Evolutionary conservation across 768 basidiomycete genomes (phyloP).

Genomic region (Tremella yokohamensis): DNA sequence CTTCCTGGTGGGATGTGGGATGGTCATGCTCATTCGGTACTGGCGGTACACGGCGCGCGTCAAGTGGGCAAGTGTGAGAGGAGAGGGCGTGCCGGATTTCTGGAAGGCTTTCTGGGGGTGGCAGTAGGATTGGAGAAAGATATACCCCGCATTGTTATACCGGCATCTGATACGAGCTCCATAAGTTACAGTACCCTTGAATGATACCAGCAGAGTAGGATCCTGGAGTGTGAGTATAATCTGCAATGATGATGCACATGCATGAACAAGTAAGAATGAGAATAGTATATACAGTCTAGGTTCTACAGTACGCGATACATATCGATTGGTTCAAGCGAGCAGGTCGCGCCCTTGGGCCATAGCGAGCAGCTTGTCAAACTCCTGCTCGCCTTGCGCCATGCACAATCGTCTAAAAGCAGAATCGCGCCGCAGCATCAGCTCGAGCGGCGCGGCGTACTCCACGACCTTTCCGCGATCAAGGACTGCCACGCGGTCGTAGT

Average conservation of each 20-base stretch:
- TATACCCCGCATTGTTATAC: neutral
- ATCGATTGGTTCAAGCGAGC: no score
- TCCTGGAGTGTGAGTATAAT: no score
- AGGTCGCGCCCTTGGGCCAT: slow-evolving; percentile 11
- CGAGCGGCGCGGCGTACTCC: slow-evolving; percentile 39
- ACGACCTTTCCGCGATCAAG: slow-evolving; percentile 41
- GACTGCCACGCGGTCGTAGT: slow-evolving; percentile 45
- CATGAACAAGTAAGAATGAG: no score
- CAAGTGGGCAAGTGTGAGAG: slow-evolving; percentile 39
- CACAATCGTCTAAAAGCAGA: slow-evolving; percentile 41
- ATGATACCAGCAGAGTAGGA: no score
- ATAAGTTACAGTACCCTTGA: no score
- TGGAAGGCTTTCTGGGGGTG: slow-evolving; percentile 45
- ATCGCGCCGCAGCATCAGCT: slow-evolving; percentile 23
- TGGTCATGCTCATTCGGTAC: slow-evolving; percentile 57
- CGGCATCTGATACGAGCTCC: no score
- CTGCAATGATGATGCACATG: no score
- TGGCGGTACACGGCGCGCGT: slow-evolving; percentile 65
- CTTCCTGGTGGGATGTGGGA: slow-evolving; percentile 55
- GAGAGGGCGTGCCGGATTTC: slow-evolving; percentile 21
- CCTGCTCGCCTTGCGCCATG: slow-evolving; percentile 44
- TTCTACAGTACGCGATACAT: no score
- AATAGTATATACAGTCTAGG: no score
- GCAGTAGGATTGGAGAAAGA: slow-evolving; percentile 13
- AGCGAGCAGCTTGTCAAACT: slow-evolving; percentile 32